Conservation (phyloP, 352 stramenopile genomes). For the Peronospora tabacina region DNA sequence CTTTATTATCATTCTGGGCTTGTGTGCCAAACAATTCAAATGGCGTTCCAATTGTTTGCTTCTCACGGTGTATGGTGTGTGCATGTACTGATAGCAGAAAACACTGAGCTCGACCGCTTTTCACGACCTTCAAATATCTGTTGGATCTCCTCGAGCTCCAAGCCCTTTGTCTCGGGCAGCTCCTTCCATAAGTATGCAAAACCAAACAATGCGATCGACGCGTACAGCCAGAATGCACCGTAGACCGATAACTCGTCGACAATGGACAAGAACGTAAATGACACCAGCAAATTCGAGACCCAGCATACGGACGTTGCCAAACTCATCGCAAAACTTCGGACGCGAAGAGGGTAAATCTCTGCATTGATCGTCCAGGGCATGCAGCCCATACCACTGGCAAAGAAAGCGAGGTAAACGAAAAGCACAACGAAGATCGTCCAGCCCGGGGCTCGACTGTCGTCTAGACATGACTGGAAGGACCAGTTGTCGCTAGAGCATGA, state of each 20-base stretch:
- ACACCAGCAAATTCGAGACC: constrained; percentile 88
- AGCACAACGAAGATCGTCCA: constrained; percentile 52
- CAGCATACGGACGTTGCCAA: constrained; percentile 90
- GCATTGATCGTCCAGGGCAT: constrained; percentile 94
- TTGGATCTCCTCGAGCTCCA: constrained; percentile 90
- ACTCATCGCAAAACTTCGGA: constrained; percentile 85
- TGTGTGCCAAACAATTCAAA: background rate
- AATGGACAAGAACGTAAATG: constrained; percentile 90
- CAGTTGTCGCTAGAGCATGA: constrained; percentile 26
- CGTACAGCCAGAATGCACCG: constrained; percentile 90
- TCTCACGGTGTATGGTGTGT: constrained; percentile 4
- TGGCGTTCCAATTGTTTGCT: background rate
- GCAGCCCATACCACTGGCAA: constrained; percentile 74
- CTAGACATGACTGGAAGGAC: constrained; percentile 42
- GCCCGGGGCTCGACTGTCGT: constrained; percentile 29
- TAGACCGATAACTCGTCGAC: constrained; percentile 45
- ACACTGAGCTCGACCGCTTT: constrained; percentile 10
- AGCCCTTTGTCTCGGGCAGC: constrained; percentile 90
- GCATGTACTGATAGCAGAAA: constrained; percentile 11
- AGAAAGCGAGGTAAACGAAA: constrained; percentile 68
- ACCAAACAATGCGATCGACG: constrained; percentile 57
- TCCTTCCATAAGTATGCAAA: constrained; percentile 66
- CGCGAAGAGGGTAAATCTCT: constrained; percentile 90
- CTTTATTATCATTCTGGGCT: background rate
- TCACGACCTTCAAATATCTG: constrained; percentile 55